Evolutionary conservation across 225 moss, liverwort and hornwort genomes (phyloP).

Genomic region (Pleurozium schreberi): DNA sequence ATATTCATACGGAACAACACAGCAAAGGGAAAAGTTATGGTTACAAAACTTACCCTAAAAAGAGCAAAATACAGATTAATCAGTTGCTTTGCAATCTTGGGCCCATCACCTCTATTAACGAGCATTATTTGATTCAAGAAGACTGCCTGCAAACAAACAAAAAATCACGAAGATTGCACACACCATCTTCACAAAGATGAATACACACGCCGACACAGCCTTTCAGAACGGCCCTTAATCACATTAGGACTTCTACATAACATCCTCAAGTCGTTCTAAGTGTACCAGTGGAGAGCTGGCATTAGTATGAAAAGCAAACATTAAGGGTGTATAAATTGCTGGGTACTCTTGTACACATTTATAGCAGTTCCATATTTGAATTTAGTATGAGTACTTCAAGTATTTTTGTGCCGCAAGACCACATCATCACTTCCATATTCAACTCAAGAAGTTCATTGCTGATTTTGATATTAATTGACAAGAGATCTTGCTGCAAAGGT

Average conservation of each 20-base stretch:
- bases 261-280: not conserved
- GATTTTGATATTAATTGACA: not conserved
- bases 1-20: not conserved
- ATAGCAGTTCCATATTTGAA: not conserved
- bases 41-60: conserved; percentile 51
- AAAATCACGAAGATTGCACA: not conserved
- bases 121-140: conserved; percentile 91
- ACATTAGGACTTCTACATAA: not conserved
- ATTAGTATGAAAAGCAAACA: not conserved
- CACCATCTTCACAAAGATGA: not conserved
- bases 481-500: not conserved
- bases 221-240: not conserved
- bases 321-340: not conserved
- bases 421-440: not conserved
- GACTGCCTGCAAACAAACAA: conserved; percentile 53
- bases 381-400: not conserved
- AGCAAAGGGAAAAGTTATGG: not conserved
- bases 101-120: conserved; percentile 69
- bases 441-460: not conserved
- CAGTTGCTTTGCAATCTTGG: conserved; percentile 70
- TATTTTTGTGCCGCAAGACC: not conserved
- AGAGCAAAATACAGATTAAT: conserved; percentile 91
- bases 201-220: not conserved
- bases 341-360: not conserved
- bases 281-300: not conserved